Evolutionary conservation across 495 filamentous ascomycete species (phyloP), one percentile per base, ranked within the genome.

Genomic region (Hypoxylon subgilvum): DNA sequence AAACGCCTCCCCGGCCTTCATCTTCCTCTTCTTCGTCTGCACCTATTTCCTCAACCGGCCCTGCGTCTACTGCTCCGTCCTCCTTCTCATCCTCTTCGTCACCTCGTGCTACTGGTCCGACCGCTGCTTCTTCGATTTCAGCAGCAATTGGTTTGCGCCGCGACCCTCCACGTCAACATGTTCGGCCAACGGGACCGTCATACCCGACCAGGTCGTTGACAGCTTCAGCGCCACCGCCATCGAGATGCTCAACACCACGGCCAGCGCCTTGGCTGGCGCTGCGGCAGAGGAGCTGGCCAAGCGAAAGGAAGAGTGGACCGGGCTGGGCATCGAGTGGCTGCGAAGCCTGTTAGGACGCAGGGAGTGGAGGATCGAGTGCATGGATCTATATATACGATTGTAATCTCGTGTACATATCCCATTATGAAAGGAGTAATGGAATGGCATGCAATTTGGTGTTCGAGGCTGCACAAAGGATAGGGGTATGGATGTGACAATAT

Each of bases 31-130:
- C 79, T 89, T 96, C 74, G 76, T 91, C 59, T 86, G 89, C 66
- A 96, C 90, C 63, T 96, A 95, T 76, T 86, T 92, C 69, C 84
- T 96, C 60, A 91, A 93, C 69, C 84, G 91, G 48, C 91, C 91
- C 51, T 96, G 91, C 76, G 83, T 92, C 65, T 92, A 96, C 82
- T 96, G 91, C 80, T 92, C 90, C 48, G 81, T 91, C 51, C 86
- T 96, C 23, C 89, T 96, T 48, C 78, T 95, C 57, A 89, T 93
- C 51, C 87, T 96, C 59, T 96, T 96, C 78, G 79, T 86, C 39
- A 92, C 89, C 12, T 92, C 89, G 21, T 96, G 91, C 75, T 86
- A 92, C 81, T 96, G 91, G 91, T 88, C 87, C 54, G 90, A 94
- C 67, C 85, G 85, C 19, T 96, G 91, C 72, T 91, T 93, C 76